Conservation (phyloP, 2,329 filamentous ascomycete genomes). For the Diplodia intermedia region DNA sequence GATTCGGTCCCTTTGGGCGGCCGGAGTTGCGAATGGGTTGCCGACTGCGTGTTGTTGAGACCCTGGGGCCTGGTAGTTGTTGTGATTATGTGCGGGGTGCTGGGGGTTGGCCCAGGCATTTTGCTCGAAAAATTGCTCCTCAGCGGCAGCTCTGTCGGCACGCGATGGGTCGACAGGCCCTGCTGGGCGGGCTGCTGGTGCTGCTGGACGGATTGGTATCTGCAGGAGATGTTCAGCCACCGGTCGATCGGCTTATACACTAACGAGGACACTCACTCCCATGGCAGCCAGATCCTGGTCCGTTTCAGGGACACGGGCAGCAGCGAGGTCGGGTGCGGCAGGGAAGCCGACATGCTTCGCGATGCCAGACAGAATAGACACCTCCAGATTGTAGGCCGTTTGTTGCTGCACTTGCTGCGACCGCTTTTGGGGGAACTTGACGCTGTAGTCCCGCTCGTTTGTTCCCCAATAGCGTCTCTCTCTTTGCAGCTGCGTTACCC, state of each 20-base stretch:
- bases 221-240: conserved; percentile 24
- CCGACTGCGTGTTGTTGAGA: conserved; percentile 29
- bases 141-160: conserved; percentile 66
- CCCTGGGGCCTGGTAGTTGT: conserved; percentile 41
- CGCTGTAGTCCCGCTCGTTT: conserved; percentile 79
- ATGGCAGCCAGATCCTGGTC: conserved; percentile 90
- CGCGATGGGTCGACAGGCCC: conserved; percentile 45
- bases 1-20: conserved; percentile 45
- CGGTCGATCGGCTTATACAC: not conserved
- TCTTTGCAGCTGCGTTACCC: conserved; percentile 92
- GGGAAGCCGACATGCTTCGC: conserved; percentile 97
- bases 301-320: conserved; percentile 74
- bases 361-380: conserved; percentile 86
- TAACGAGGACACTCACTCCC: conserved; percentile 67
- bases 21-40: conserved; percentile 40
- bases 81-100: conserved; percentile 49
- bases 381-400: conserved; percentile 91
- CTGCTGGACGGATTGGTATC: conserved; percentile 1
- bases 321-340: conserved; percentile 82
- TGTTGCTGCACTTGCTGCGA: conserved; percentile 83
- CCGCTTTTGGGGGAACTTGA: conserved; percentile 78
- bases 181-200: conserved; percentile 1
- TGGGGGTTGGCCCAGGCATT: conserved; percentile 94
- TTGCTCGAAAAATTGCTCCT: conserved; percentile 86
- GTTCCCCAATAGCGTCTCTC: conserved; percentile 81